phyloP scores from a whole-genome alignment of 371 early-diverging fungal species.

The Rhizopus stolonifer region DNA sequence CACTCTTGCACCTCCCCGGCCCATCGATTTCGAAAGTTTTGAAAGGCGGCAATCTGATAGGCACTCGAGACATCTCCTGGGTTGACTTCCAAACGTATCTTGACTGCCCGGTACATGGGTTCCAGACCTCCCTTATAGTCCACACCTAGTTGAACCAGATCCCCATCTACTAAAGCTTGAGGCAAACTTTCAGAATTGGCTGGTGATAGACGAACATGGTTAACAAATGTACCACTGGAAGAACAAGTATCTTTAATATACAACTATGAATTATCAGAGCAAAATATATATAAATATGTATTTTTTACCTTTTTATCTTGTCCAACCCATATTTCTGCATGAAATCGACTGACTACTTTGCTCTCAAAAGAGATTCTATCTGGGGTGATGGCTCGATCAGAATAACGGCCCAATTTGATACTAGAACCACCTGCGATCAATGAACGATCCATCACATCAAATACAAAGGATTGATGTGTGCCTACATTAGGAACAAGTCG shows the following conservation, averaged over 20 bases:
- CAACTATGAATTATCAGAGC: slow-evolving; percentile 39
- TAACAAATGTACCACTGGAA: slow-evolving; percentile 89
- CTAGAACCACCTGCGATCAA: slow-evolving; percentile 55
- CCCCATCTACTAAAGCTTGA: slow-evolving; percentile 76
- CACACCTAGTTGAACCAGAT: slow-evolving; percentile 85
- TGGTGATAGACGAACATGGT: slow-evolving; percentile 78
- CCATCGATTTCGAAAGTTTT: slow-evolving; percentile 12
- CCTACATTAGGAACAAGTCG: slow-evolving; percentile 72
- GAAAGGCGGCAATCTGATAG: slow-evolving; percentile 21
- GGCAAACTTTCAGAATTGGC: slow-evolving; percentile 72
- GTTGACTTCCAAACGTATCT: slow-evolving; percentile 80
- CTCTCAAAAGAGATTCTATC: slow-evolving; percentile 75
- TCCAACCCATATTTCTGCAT: slow-evolving; percentile 78
- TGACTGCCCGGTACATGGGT: slow-evolving; percentile 77
- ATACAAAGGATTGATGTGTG: slow-evolving; percentile 64
- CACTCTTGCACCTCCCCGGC: slow-evolving; percentile 71
- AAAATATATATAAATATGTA: slow-evolving; percentile 25
- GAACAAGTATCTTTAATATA: slow-evolving; percentile 82
- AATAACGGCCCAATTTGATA: slow-evolving; percentile 75
- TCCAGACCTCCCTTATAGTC: slow-evolving; percentile 89
- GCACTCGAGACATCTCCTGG: slow-evolving; percentile 47
- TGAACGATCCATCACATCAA: slow-evolving; percentile 75
- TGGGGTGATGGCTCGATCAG: slow-evolving; percentile 61
- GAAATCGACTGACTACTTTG: slow-evolving; percentile 77
- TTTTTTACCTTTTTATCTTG: slow-evolving; percentile 27